Evolutionary conservation across 2,329 filamentous ascomycete genomes (phyloP), one percentile per base, ranked within the genome.

Genomic region (Pyrenophora seminiperda): DNA sequence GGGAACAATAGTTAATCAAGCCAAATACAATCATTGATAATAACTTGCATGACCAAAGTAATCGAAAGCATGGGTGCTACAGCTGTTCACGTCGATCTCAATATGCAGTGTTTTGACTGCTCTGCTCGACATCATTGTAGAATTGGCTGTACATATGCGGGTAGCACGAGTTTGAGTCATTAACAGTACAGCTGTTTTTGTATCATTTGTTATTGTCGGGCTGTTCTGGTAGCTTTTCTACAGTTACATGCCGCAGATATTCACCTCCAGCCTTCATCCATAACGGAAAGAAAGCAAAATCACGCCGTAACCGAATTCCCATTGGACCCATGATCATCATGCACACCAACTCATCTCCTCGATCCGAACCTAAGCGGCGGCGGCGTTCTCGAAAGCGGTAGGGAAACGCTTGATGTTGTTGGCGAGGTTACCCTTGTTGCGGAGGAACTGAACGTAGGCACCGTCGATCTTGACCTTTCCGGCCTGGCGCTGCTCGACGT

Each of bases 401-500:
- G 94, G 94, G 90, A 97, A 99, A 72, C 90, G 86, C 80, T 86
- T 87, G 76, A 99, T 87, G 88, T 99, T 99, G 69, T 89, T 69
- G 76, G 82, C 84, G 66, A 99, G 82, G 72, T 81, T 83, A 73
- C 94, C 94, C 81, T 96, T 88, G 85, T 95, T 96, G 82, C 85
- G 84, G 72, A 97, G 87, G 89, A 99, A 99, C 85, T 99, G 91
- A 71, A 99, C 94, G 82, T 99, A 99, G 73, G 94, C 94, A 87
- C 94, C 94, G 73, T 99, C 94, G 71, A 95, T 89, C 85, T 93
- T 90, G 81, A 99, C 88, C 76, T 86, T 88, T 76, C 94, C 94
- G 73, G 88, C 89, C 76, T 91, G 84, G 86, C 96, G 95, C 83
- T 93, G 90, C 80, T 91, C 86, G 76, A 96, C 83, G 83, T 97